Percentiles rank a stretch among this genome's conserved stretches.
phyloP scores from a whole-genome alignment of 768 basidiomycete species.

The Lyophyllum semitale region DNA sequence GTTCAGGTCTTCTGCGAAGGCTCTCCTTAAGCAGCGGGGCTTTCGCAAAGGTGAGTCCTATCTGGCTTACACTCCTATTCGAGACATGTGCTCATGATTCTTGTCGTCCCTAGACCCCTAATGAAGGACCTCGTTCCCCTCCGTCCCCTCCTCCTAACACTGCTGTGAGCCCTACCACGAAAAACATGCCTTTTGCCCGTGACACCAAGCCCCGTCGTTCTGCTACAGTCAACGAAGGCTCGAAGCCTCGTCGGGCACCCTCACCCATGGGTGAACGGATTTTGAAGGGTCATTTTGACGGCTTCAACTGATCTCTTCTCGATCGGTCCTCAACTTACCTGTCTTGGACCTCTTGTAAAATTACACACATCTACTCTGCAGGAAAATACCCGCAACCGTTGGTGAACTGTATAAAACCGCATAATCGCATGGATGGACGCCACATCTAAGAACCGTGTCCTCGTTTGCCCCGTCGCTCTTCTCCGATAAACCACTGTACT shows the following conservation, averaged over 20 bases:
- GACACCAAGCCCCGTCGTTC: conserved; percentile 51
- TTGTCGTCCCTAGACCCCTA: conserved; percentile 25
- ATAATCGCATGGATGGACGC: conserved; percentile 5
- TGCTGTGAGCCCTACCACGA: conserved; percentile 42
- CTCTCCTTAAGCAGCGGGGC: conserved; percentile 67
- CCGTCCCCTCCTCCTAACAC: conserved; percentile 55
- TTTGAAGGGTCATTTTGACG: conserved; percentile 88
- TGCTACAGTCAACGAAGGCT: conserved; percentile 54
- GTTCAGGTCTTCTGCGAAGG: conserved; percentile 69
- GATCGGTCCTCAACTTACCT: conserved; percentile 12
- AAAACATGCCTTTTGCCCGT: conserved; percentile 28
- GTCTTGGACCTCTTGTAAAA: conserved; percentile 9
- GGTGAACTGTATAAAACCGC: conserved; percentile 22
- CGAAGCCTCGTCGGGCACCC: conserved; percentile 66
- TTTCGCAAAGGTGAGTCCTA: conserved; percentile 55
- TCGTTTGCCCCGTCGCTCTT: background rate
- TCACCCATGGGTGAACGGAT: conserved; percentile 92
- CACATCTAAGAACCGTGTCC: background rate
- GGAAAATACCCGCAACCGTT: conserved; percentile 43
- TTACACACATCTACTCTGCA: conserved; percentile 19
- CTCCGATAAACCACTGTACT: conserved; percentile 4
- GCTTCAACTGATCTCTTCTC: conserved; percentile 64
- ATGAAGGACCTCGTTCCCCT: conserved; percentile 33
- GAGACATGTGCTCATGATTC: conserved; percentile 14
- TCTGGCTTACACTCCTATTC: background rate